Percentiles rank a stretch among this genome's conserved stretches.
phyloP scores from a whole-genome alignment of 2,329 filamentous ascomycete genomes.

The Paraconiothyrium sp. region DNA sequence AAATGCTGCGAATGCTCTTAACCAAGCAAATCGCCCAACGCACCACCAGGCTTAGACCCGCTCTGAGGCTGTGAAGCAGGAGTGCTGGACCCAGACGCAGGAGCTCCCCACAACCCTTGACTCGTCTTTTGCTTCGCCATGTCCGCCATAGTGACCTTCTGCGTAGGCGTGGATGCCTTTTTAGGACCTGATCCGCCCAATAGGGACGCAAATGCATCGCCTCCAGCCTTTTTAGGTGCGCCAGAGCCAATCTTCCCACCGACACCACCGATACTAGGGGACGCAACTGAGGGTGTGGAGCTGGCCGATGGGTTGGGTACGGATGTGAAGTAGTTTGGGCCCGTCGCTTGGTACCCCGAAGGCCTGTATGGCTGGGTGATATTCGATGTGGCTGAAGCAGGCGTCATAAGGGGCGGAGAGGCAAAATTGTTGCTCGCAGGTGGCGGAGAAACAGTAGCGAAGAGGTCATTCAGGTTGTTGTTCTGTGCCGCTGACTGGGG shows the following conservation, averaged over 20 bases:
- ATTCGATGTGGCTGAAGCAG: constrained; percentile 46
- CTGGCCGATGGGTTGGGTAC: constrained; percentile 60
- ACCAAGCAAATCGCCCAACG: constrained; percentile 48
- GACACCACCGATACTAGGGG: constrained; percentile 32
- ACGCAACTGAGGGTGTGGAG: constrained; percentile 55
- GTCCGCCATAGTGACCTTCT: constrained; percentile 83
- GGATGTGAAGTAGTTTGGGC: constrained; percentile 95
- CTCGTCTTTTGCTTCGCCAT: constrained; percentile 98
- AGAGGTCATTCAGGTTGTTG: constrained; percentile 80
- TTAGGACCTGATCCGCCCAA: constrained; percentile 82
- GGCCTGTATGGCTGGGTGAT: constrained; percentile 63
- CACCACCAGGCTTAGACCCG: constrained; percentile 48
- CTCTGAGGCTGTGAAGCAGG: constrained; percentile 39
- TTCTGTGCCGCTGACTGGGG: constrained; percentile 85
- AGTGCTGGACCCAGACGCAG: constrained; percentile 56
- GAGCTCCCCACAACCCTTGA: constrained; percentile 90
- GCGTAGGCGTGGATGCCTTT: constrained; percentile 70
- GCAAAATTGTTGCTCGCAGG: constrained; percentile 61
- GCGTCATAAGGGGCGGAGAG: constrained; percentile 56
- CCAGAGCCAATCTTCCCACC: constrained; percentile 49
- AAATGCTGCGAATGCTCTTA: constrained; percentile 21
- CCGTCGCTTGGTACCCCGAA: constrained; percentile 75
- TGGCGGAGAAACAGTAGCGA: constrained; percentile 82
- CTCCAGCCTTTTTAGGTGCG: constrained; percentile 63
- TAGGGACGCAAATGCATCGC: constrained; percentile 89